These are phyloP conservation scores for Penicillium paxilli DNA, from an alignment of 495 filamentous ascomycete genomes.

Conservation along the genomic window DNA sequence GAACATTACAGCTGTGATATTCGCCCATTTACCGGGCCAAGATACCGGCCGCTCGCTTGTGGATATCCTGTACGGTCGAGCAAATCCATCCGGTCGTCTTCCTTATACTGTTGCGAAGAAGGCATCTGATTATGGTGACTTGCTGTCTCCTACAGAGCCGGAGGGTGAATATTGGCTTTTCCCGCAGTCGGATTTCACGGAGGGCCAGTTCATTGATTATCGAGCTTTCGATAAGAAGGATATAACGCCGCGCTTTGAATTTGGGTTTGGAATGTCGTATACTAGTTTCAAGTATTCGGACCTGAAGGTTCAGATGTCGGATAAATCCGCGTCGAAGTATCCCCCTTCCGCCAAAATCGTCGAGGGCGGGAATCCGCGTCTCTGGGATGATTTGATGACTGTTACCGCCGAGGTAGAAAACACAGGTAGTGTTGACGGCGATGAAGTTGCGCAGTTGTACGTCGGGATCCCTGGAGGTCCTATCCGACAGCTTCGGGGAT, in stretches of 20 bases:
- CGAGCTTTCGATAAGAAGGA: conserved; percentile 69
- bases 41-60: conserved; percentile 70
- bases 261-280: conserved; percentile 69
- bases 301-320: conserved; percentile 6
- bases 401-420: conserved; percentile 54
- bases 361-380: conserved; percentile 57
- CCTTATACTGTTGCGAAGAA: conserved; percentile 76
- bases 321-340: not conserved
- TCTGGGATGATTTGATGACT: conserved; percentile 58
- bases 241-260: conserved; percentile 65
- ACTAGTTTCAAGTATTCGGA: conserved; percentile 59
- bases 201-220: conserved; percentile 79
- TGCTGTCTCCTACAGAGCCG: conserved; percentile 54
- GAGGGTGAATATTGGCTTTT: conserved; percentile 51
- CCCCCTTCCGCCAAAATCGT: conserved; percentile 26
- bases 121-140: conserved; percentile 59
- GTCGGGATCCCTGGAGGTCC: conserved; percentile 46
- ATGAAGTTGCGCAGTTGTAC: conserved; percentile 63
- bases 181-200: conserved; percentile 66
- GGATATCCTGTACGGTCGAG: conserved; percentile 68
- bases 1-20: conserved; percentile 65
- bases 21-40: conserved; percentile 73
- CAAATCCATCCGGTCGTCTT: conserved; percentile 69
- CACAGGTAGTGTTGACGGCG: conserved; percentile 48
- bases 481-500: conserved; percentile 62